Evolutionary conservation across 2,329 filamentous ascomycete genomes (phyloP), one percentile per base, ranked within the genome.

Genomic region (Colletotrichum sojae): DNA sequence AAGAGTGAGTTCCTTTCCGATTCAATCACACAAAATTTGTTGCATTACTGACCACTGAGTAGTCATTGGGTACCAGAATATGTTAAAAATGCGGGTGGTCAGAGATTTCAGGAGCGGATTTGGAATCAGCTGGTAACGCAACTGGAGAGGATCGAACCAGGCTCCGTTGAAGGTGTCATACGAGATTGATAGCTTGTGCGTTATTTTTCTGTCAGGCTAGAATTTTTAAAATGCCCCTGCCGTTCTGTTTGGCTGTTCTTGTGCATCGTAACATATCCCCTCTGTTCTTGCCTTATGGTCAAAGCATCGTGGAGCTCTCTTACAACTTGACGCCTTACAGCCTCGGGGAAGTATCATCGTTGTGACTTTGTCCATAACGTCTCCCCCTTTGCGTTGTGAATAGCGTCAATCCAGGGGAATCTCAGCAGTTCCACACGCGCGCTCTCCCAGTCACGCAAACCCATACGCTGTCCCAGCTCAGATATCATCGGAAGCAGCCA

Each of bases 1-100:
- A 55, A 53, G 76, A 52, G 49, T 52, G 16, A 75, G 36, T 76
- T 2, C 20, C 13, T 9, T 12, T 8, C 13, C 3, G n/a, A 2
- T 15, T 22, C 2, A 27, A 27, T 13, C 12, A 25, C 20, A 3
- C 10, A 1, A 27, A 6, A 15, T 0, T n/a, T 16, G 15, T n/a
- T 31, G n/a, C 13, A 6, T 13, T 20, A 49, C 46, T 52, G 27
- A 52, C 9, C 12, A 31, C 2, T 5, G 20, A 5, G 1, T 18
- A 52, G 49, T 18, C 49, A 52, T 16, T 60, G 45, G 59, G 59
- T 62, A 8, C 59, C 59, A 3, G 51, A 52, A 5, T 62, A 49
- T 22, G 59, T 40, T 3, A 54, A 52, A 27, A 12, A 36, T 5
- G 9, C 48, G 5, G 15, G 18, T 9, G 59, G 59, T 16, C 22